These are phyloP conservation scores for Cladosporium sp. DNA, from an alignment of 2,329 filamentous ascomycete genomes.

Conservation along the genomic window DNA sequence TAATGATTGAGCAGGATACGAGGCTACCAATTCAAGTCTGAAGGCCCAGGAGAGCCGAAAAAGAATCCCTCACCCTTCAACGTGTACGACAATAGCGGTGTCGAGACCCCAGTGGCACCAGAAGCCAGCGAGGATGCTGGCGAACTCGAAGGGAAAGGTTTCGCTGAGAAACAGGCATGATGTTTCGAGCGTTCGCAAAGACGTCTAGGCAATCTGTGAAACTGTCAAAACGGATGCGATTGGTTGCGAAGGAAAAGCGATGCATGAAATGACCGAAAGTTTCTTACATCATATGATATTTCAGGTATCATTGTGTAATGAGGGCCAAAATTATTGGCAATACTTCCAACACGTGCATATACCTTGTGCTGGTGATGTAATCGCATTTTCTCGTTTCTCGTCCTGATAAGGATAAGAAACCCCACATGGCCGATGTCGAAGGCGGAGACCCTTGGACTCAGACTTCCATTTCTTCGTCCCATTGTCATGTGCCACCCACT, in stretches of 20 bases:
- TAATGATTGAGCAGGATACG: slow-evolving; percentile 55
- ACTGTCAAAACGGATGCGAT: background rate
- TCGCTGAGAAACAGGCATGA: slow-evolving; percentile 33
- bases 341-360: background rate
- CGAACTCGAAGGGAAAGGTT: slow-evolving; percentile 51
- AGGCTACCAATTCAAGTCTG: slow-evolving; percentile 79
- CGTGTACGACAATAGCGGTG: slow-evolving; percentile 58
- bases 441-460: background rate
- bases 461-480: slow-evolving; percentile 1
- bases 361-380: background rate
- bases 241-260: background rate
- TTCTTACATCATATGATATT: background rate
- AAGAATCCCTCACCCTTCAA: slow-evolving; percentile 71
- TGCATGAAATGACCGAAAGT: background rate
- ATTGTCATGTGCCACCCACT: background rate
- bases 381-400: background rate
- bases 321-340: background rate
- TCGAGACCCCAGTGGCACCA: slow-evolving; percentile 51
- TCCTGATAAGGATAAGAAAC: background rate
- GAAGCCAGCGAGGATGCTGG: slow-evolving; percentile 52
- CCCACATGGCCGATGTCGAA: background rate
- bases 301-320: background rate
- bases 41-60: slow-evolving; percentile 62
- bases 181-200: background rate
- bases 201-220: background rate